phyloP scores from a whole-genome alignment of 176 grass and related monocot genomes.

The Aegilops bicornis region DNA sequence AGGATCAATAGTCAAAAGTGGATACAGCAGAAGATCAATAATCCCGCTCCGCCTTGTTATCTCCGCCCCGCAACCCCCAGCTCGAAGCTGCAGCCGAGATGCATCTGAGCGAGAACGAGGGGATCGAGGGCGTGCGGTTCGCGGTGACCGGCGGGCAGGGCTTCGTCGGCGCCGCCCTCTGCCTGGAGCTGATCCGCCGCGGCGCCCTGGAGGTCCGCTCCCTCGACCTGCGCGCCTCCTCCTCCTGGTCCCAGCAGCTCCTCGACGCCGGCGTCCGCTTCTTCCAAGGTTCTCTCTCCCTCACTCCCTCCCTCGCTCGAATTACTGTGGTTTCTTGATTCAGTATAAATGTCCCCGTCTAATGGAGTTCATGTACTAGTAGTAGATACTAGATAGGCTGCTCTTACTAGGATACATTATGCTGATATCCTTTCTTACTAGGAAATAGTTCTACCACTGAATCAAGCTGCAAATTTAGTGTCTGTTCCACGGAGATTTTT shows the following conservation, averaged over 20 bases:
- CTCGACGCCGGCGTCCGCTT: slow-evolving; percentile 49
- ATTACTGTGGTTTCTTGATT: neutral
- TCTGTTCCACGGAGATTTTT: neutral
- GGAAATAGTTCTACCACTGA: neutral
- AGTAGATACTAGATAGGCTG: neutral
- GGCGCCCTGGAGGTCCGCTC: slow-evolving; percentile 76
- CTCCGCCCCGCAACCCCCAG: neutral
- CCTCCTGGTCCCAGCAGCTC: slow-evolving; percentile 58
- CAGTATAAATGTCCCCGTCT: neutral
- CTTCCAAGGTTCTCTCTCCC: slow-evolving; percentile 47
- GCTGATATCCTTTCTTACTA: neutral
- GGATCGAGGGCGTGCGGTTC: slow-evolving; percentile 69
- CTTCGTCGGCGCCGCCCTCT: slow-evolving; percentile 74
- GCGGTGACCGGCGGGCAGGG: slow-evolving; percentile 82
- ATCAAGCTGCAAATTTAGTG: neutral
- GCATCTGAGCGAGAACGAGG: slow-evolving; percentile 85
- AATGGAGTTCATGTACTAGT: neutral
- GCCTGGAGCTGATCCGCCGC: slow-evolving; percentile 71
- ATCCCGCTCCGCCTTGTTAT: neutral
- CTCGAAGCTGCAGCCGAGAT: slow-evolving; percentile 7
- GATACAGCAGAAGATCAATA: no score
- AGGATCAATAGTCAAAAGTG: no score
- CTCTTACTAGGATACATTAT: neutral
- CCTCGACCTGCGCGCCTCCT: slow-evolving; percentile 60
- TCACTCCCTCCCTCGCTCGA: neutral